Evolutionary conservation across 1,284 basidiomycete genomes (phyloP).

Genomic region (Boletus sp.): DNA sequence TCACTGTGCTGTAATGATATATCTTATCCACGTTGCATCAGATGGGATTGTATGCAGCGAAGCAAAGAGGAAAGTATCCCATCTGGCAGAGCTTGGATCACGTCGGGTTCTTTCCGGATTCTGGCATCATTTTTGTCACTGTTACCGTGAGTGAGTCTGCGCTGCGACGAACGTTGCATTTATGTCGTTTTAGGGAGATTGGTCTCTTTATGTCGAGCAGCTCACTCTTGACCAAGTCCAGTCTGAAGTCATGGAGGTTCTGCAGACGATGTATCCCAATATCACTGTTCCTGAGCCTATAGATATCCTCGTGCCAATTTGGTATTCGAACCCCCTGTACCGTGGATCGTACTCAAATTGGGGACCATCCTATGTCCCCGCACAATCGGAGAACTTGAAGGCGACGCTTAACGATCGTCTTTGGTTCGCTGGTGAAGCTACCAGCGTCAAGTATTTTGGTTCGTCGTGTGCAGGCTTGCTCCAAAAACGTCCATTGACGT

Average conservation of each 20-base stretch:
- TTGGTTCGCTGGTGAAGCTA: constrained; percentile 66
- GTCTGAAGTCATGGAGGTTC: constrained; percentile 50
- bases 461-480: constrained; percentile 10
- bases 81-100: constrained; percentile 71
- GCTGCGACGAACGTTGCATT: background rate
- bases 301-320: constrained; percentile 54
- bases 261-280: constrained; percentile 55
- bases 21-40: constrained; percentile 21
- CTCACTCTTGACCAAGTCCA: constrained; percentile 47
- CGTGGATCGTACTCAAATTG: constrained; percentile 69
- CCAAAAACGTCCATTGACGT: background rate
- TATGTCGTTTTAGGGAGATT: constrained; percentile 44
- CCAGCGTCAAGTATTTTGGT: constrained; percentile 57
- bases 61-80: constrained; percentile 59
- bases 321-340: constrained; percentile 55
- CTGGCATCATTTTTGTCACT: constrained; percentile 60
- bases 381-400: constrained; percentile 53
- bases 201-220: constrained; percentile 53
- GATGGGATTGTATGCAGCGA: constrained; percentile 63
- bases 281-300: constrained; percentile 49
- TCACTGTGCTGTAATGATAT: background rate
- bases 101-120: constrained; percentile 54
- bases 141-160: constrained; percentile 48
- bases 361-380: constrained; percentile 53
- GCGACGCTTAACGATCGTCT: constrained; percentile 50